Percentiles rank a stretch among this genome's conserved stretches.
phyloP scores from a whole-genome alignment of 2,329 filamentous ascomycete species.

The Rhynchosporium secalis region DNA sequence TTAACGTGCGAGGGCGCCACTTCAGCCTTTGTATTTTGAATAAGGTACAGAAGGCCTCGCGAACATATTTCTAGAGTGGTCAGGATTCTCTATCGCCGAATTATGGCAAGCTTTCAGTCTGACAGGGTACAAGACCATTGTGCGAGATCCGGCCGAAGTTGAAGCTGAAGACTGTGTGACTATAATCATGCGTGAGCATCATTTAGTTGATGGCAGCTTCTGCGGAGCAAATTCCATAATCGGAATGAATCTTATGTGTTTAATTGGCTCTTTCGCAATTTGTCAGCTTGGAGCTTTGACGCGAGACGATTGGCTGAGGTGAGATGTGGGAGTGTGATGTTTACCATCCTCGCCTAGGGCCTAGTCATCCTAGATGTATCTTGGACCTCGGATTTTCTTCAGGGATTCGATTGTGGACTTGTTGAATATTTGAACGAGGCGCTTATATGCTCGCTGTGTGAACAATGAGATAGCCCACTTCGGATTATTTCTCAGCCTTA shows the following conservation, averaged over 20 bases:
- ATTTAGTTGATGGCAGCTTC: not conserved
- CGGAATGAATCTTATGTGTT: not conserved
- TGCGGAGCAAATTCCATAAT: not conserved
- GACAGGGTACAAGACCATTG: too few species aligned
- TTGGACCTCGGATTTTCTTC: not conserved
- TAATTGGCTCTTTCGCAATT: constrained; percentile 1
- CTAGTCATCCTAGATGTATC: not conserved
- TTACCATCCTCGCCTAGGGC: constrained; percentile 2
- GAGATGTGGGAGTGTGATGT: not conserved
- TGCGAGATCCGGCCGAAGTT: too few species aligned
- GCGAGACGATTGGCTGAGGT: constrained; percentile 9
- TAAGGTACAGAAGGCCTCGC: too few species aligned
- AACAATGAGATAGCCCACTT: not conserved
- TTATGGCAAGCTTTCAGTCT: too few species aligned
- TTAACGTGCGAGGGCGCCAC: too few species aligned
- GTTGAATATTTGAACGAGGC: not conserved
- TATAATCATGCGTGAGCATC: not conserved
- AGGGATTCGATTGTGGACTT: too few species aligned
- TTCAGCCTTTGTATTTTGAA: too few species aligned
- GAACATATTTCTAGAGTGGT: too few species aligned
- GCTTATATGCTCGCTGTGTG: not conserved
- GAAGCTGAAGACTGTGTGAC: not conserved
- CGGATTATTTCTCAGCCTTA: constrained; percentile 5
- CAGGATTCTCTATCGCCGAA: too few species aligned
- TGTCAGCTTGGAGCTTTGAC: not conserved